Base-by-base conservation (phyloP, 1,139 yeast genomes). In the Yamadazyma friedrichii region DNA sequence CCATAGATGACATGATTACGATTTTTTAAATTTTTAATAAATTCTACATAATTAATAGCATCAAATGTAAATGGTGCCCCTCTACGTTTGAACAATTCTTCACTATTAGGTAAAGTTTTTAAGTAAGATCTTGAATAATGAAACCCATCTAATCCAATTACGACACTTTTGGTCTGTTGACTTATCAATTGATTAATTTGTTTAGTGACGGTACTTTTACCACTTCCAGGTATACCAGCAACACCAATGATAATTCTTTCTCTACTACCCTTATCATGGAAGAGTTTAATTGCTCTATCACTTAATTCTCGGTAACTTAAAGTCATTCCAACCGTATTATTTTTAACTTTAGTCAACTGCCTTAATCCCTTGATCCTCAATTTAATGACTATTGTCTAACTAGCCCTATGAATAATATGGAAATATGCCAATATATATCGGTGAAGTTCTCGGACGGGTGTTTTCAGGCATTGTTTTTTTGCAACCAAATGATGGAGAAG, bases 61-160 rank as follows among this genome's bases (percentile, higher is more conserved):
- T 91, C 89, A 62, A 91, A 89, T 0, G 97, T 88, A 54, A 75
- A 79, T 1, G 96, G 94, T 0, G 96, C 86, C 0, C 97, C 97
- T 40, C 97, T 74, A 48, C 88, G 67, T 31, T 65, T 60, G 35
- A 80, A 66, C 0, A 95, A 94, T 31, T 64, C 67, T 4, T 55
- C 68, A 0, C 88, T 72, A 50, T 88, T 75, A 2, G 66, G 60
- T 56, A 85, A 72, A 35, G 62, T 49, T 26, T 64, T 68, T 26
- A 91, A 65, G 39, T 78, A 74, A 0, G 59, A 49, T 32, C 93
- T 63, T 5, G 88, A 79, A 31, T 82, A 67, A 58, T 91, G 98
- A 56, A 77, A 91, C 9, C 98, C 98, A 63, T 91, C 97, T 84
- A 69, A 74, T 11, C 51, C 52, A 15, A 47, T 47, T 27, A 48